Conservation (phyloP, 331 rosid genomes). For the Malus hybrid region DNA sequence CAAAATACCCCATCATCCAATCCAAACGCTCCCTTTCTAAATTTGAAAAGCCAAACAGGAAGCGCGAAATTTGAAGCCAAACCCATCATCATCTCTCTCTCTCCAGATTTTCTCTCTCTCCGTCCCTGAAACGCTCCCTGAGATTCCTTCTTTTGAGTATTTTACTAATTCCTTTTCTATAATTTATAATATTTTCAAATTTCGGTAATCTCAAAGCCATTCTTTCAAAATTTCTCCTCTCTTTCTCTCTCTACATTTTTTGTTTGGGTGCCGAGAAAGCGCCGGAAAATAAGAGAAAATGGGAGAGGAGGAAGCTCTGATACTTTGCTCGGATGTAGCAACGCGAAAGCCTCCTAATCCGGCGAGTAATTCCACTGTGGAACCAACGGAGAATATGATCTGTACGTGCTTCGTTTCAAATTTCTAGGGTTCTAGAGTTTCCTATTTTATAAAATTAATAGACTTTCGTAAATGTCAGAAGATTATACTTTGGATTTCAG, state of each 20-base stretch:
- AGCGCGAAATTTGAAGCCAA: conserved; percentile 22
- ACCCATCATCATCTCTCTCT: neutral
- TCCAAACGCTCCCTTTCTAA: neutral
- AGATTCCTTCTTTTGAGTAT: neutral
- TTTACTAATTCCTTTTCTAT: neutral
- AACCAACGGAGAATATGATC: neutral
- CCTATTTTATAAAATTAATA: neutral
- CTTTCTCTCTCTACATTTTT: too few species aligned
- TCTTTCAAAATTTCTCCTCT: neutral
- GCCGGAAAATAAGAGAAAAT: neutral
- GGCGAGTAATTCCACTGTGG: neutral
- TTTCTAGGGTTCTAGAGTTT: neutral
- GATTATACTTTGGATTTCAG: neutral
- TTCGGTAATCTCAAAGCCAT: neutral
- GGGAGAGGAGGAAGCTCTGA: neutral
- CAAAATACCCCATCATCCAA: neutral
- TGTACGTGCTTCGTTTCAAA: neutral
- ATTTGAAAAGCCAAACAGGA: conserved; percentile 12
- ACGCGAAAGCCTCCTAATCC: neutral
- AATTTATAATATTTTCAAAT: neutral
- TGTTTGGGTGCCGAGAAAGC: neutral
- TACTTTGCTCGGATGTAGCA: neutral
- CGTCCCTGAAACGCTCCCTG: neutral
- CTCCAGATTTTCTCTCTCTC: neutral
- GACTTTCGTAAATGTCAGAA: neutral